These are phyloP conservation scores for Dimargaris verticillata DNA, from an alignment of 192 early-diverging fungal genomes.

Conservation along the genomic window DNA sequence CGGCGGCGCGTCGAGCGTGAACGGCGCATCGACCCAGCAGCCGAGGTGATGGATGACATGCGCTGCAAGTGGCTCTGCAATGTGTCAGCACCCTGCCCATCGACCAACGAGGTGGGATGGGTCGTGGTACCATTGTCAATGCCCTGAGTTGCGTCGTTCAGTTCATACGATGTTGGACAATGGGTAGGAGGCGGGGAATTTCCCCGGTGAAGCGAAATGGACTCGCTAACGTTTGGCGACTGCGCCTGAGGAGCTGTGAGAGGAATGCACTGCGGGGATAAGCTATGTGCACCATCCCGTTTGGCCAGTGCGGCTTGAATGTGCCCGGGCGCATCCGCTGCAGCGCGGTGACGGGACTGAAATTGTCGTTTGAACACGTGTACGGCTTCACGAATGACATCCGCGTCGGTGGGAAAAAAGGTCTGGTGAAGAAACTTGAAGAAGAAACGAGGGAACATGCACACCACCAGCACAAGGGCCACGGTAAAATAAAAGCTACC, in stretches of 20 bases:
- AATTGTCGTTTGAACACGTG: constrained; percentile 12
- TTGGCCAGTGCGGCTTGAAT: too few relatives aligned
- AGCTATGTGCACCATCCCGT: too few relatives aligned
- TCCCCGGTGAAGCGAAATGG: background rate
- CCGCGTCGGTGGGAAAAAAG: constrained; percentile 62
- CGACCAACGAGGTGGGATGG: background rate
- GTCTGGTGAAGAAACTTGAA: constrained; percentile 49
- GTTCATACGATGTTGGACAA: too few relatives aligned
- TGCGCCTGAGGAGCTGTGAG: background rate
- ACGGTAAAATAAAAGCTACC: constrained; percentile 54
- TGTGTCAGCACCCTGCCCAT: too few relatives aligned
- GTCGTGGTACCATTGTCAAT: too few relatives aligned
- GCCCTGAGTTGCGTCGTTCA: too few relatives aligned
- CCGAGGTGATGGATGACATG: constrained; percentile 1
- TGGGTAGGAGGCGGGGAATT: background rate
- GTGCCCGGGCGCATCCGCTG: too few relatives aligned
- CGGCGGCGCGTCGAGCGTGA: background rate
- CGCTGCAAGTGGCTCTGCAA: constrained; percentile 1
- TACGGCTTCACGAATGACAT: constrained; percentile 69
- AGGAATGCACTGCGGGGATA: constrained; percentile 11
- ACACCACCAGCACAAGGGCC: constrained; percentile 34
- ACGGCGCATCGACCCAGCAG: background rate
- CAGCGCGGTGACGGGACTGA: too few relatives aligned
- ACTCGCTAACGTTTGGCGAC: background rate
- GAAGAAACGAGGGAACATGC: constrained; percentile 57